Conservation (phyloP, 345 rosid genomes). For the Salix koriyanagi region DNA sequence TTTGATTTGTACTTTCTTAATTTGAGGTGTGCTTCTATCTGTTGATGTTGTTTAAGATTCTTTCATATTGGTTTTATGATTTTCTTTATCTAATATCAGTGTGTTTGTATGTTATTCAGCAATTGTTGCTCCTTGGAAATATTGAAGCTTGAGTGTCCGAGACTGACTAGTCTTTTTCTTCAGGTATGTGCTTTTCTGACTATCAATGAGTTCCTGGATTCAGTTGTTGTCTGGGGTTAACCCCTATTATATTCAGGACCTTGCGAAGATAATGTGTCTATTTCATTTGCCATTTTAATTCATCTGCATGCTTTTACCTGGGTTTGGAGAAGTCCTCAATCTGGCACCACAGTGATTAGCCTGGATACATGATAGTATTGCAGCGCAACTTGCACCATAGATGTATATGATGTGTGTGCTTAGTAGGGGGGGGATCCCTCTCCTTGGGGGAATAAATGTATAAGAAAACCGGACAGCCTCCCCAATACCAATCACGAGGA, state of each 20-base stretch:
- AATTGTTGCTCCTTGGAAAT: slow-evolving; percentile 83
- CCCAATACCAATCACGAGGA: neutral
- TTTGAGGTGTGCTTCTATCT: slow-evolving; percentile 49
- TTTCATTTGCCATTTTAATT: neutral
- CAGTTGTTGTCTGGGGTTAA: neutral
- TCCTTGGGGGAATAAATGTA: neutral
- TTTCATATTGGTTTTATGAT: neutral
- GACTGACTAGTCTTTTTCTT: slow-evolving; percentile 79
- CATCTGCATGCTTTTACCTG: neutral
- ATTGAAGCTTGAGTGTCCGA: slow-evolving; percentile 75
- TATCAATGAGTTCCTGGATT: neutral
- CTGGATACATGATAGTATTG: too few species aligned
- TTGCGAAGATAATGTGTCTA: neutral
- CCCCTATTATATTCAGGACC: neutral
- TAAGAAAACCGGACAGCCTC: neutral
- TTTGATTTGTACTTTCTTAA: slow-evolving; percentile 64
- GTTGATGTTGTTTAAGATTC: neutral
- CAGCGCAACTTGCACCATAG: neutral
- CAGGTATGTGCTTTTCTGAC: slow-evolving; percentile 42
- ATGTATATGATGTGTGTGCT: neutral
- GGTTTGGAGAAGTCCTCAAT: neutral
- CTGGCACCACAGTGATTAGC: too few species aligned
- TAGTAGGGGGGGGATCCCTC: neutral
- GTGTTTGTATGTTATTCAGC: slow-evolving; percentile 35
- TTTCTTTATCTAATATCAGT: slow-evolving; percentile 8